Evolutionary conservation across 331 rosid species (phyloP), one percentile per base, ranked within the genome.

Genomic region (Ulmus americana): DNA sequence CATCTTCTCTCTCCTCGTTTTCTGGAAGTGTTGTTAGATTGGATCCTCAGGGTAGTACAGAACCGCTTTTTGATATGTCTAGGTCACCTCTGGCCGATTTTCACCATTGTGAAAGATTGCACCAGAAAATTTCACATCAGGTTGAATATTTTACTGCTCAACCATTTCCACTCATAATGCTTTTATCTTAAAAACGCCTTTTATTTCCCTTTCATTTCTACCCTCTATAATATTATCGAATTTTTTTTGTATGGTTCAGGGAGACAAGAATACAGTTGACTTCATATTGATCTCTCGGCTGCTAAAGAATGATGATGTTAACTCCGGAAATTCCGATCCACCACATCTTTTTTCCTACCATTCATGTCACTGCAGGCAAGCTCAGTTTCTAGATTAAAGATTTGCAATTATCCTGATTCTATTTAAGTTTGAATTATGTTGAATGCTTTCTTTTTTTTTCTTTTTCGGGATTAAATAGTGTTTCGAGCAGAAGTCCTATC

Each of bases 281-380:
- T 90, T 94, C 76, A 71, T 94, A 61, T 79, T 94, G 84, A 83
- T 94, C 77, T 87, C 83, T 74, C 80, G 73, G 57, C 85, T 80
- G 35, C 71, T 83, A 67, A 81, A 61, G 70, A 74, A 62, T 68
- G 67, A 69, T 61, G 60, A 39, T 61, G 63, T 28, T 2, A 28
- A 69, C 79, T 77, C 89, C 43, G 84, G 67, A 55, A 74, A 60
- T 59, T 73, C 80, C 6, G 82, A 73, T 56, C 75, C 87, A 73
- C 74, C 90, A 8, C 76, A 39, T 70, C 81, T 94, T 39, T 74
- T 83, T 73, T 83, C 95, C 60, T 87, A 94, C 74, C 90, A 90
- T 70, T 84, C 85, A 3, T 90, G 98, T 75, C 86, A 85, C 80
- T 85, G 89, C 82, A 85, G 97, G 98, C 80, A 84, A 76, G 83